Evolutionary conservation across 352 stramenopile species (phyloP).

Genomic region (Globisporangium cylindrosporum): DNA sequence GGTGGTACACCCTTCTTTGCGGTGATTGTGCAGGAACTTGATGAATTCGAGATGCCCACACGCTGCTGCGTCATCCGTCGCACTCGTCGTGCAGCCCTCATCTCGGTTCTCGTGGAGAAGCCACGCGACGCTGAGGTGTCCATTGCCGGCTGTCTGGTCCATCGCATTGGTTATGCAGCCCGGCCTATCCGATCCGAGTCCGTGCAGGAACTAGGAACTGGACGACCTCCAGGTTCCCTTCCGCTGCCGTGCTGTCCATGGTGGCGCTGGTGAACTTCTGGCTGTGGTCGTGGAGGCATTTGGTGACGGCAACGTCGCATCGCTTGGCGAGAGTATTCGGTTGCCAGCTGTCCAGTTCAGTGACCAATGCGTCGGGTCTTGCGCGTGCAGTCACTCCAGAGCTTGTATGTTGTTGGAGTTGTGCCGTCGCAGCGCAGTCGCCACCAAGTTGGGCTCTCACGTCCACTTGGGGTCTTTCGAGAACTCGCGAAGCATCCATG

Average conservation of each 20-base stretch:
- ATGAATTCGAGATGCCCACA: not conserved
- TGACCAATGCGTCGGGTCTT: not conserved
- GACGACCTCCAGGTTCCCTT: not conserved
- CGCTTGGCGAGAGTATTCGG: not conserved
- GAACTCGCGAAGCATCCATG: not conserved
- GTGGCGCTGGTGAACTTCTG: not conserved
- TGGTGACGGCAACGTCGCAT: not conserved
- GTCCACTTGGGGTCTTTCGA: not conserved
- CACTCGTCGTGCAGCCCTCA: not conserved
- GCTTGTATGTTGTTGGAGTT: not conserved
- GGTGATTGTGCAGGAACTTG: not conserved
- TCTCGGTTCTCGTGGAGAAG: not conserved
- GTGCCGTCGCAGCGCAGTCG: not conserved
- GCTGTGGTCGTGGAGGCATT: not conserved
- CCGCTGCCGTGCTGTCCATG: not conserved
- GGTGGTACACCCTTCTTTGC: not conserved
- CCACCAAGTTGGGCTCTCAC: not conserved
- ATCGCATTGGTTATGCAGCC: not conserved
- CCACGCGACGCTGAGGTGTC: not conserved
- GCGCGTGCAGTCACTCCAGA: not conserved
- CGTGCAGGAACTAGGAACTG: not conserved
- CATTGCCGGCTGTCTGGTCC: not conserved
- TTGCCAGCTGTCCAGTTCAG: not conserved
- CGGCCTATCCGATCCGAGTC: not conserved
- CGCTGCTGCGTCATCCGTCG: not conserved